phyloP scores from a whole-genome alignment of 2,329 filamentous ascomycete genomes.

The Sclerotinia glacialis region DNA sequence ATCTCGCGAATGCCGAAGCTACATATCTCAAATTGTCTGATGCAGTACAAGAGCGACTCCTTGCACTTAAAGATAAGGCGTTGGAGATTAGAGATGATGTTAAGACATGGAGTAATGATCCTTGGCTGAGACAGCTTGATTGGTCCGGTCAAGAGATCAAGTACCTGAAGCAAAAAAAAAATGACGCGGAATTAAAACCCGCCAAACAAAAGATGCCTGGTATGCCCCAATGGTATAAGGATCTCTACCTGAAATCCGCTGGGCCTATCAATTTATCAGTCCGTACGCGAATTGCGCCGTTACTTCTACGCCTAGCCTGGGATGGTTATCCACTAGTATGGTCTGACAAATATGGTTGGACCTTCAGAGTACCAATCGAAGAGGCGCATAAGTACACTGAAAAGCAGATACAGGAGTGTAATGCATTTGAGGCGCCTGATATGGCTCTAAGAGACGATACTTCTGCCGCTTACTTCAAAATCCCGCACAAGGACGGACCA shows the following conservation, averaged over 20 bases:
- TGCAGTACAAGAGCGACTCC: constrained; percentile 72
- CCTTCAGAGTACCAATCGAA: constrained; percentile 69
- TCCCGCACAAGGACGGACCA: constrained; percentile 94
- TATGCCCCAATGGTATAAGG: constrained; percentile 95
- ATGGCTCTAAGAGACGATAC: constrained; percentile 62
- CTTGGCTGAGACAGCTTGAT: constrained; percentile 90
- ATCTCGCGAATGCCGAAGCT: constrained; percentile 77
- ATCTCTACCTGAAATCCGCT: constrained; percentile 70
- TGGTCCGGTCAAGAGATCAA: constrained; percentile 92
- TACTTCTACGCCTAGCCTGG: constrained; percentile 83
- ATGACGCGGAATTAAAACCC: constrained; percentile 72
- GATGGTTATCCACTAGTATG: constrained; percentile 85
- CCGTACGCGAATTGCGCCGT: constrained; percentile 79
- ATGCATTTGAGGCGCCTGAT: constrained; percentile 74
- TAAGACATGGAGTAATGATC: constrained; percentile 71
- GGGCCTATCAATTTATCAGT: constrained; percentile 75
- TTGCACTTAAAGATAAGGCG: constrained; percentile 73
- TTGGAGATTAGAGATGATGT: constrained; percentile 68
- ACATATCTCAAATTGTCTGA: constrained; percentile 76
- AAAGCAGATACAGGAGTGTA: constrained; percentile 70
- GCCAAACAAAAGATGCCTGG: constrained; percentile 90
- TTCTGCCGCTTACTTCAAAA: constrained; percentile 75
- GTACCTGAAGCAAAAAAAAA: constrained; percentile 90
- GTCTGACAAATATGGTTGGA: constrained; percentile 93
- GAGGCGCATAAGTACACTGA: constrained; percentile 64